phyloP scores from a whole-genome alignment of 2,329 filamentous ascomycete genomes.

The Fonsecaea multimorphosa region DNA sequence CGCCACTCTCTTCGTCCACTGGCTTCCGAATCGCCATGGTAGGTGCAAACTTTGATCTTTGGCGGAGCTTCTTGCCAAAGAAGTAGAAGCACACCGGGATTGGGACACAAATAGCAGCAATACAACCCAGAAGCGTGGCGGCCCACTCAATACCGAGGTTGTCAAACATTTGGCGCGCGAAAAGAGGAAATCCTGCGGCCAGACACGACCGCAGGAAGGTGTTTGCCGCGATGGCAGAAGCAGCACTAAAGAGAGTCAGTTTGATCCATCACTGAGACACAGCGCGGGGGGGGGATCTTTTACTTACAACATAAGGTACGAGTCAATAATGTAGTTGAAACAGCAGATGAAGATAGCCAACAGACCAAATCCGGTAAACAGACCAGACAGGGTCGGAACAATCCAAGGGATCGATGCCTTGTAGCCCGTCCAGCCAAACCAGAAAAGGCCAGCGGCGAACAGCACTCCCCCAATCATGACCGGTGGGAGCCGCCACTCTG shows the following conservation, averaged over 20 bases:
- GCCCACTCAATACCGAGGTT: constrained; percentile 56
- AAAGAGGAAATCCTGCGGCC: constrained; percentile 57
- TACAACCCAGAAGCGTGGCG: constrained; percentile 47
- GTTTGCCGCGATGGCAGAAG: constrained; percentile 58
- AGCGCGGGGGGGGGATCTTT: background rate
- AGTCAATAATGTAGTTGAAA: constrained; percentile 66
- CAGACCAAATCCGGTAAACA: constrained; percentile 64
- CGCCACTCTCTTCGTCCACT: constrained; percentile 43
- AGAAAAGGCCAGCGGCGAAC: constrained; percentile 70
- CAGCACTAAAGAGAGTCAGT: constrained; percentile 47
- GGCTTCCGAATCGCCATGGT: constrained; percentile 59
- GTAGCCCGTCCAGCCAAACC: constrained; percentile 76
- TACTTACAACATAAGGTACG: constrained; percentile 61
- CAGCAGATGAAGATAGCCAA: constrained; percentile 63
- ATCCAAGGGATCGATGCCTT: constrained; percentile 50
- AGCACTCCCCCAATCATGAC: constrained; percentile 59
- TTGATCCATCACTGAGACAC: background rate
- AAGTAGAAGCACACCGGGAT: constrained; percentile 49
- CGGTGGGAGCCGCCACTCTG: constrained; percentile 64
- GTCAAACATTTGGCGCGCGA: constrained; percentile 62
- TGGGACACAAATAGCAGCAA: constrained; percentile 46
- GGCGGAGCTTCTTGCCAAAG: constrained; percentile 41
- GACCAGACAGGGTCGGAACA: constrained; percentile 52
- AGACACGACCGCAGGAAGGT: constrained; percentile 55
- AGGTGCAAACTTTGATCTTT: constrained; percentile 42